Percentiles rank a stretch among this genome's conserved stretches.
Conservation (phyloP, 2,329 filamentous ascomycete species). For the Chaetomium sp. region DNA sequence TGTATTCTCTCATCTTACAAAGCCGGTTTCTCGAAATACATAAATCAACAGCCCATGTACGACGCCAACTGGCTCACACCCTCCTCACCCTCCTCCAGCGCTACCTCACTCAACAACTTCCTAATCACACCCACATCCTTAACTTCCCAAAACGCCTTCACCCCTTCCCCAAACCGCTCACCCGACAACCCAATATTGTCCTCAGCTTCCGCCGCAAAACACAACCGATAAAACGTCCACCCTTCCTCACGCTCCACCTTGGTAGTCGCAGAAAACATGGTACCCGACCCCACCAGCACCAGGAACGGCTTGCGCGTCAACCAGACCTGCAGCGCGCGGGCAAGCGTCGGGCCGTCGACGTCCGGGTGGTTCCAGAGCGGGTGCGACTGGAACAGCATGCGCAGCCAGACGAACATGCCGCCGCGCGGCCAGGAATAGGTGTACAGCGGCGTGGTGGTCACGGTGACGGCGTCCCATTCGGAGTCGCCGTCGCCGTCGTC, state of each 20-base stretch:
- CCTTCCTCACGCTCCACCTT: conserved; percentile 52
- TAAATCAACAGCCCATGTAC: conserved; percentile 14
- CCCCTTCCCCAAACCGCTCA: conserved; percentile 59
- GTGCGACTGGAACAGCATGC: conserved; percentile 64
- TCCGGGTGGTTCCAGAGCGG: conserved; percentile 52
- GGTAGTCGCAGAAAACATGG: conserved; percentile 64
- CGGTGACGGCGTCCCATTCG: conserved; percentile 50
- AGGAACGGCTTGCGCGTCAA: conserved; percentile 63
- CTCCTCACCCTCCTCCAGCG: background rate
- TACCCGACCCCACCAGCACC: conserved; percentile 64
- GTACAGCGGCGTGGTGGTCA: conserved; percentile 68
- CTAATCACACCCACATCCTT: conserved; percentile 61
- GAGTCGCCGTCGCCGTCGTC: conserved; percentile 19
- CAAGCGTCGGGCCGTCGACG: conserved; percentile 50
- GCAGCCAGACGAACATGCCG: conserved; percentile 90
- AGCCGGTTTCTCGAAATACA: background rate
- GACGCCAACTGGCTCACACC: conserved; percentile 8
- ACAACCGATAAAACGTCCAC: conserved; percentile 70
- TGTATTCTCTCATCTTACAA: too few species aligned
- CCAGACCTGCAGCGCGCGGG: conserved; percentile 62
- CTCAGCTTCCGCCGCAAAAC: conserved; percentile 78
- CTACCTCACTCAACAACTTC: conserved; percentile 42
- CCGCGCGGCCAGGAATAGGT: conserved; percentile 74
- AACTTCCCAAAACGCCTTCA: conserved; percentile 71
- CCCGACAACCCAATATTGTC: conserved; percentile 59